Conservation (phyloP, 2,329 filamentous ascomycete species). For the Cytospora mali region DNA sequence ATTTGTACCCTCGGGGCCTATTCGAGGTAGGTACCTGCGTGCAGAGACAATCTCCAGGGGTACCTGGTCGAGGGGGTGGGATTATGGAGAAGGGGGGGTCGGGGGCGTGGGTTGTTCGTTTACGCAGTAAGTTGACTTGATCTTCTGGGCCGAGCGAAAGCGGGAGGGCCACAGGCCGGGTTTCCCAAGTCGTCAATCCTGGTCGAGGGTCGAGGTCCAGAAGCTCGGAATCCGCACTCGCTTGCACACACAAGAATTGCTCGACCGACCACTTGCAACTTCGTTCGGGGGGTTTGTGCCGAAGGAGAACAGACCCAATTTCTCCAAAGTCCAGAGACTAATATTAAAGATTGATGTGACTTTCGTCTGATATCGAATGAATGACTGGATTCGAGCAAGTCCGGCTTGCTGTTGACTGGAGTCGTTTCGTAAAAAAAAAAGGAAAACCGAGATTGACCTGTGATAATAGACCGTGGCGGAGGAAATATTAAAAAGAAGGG, state of each 20-base stretch:
- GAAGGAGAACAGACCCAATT: slow-evolving; percentile 38
- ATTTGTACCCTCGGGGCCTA: slow-evolving; percentile 56
- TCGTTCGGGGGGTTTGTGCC: slow-evolving; percentile 38
- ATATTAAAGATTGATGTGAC: slow-evolving; percentile 45
- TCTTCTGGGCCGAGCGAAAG: slow-evolving; percentile 44
- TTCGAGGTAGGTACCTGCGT: slow-evolving; percentile 45
- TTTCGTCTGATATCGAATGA: slow-evolving; percentile 45
- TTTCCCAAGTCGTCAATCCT: slow-evolving; percentile 34
- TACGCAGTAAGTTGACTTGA: slow-evolving; percentile 26
- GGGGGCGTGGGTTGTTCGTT: slow-evolving; percentile 32
- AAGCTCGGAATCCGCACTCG: slow-evolving; percentile 29
- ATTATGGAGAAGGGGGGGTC: slow-evolving; percentile 31
- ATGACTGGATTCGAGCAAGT: slow-evolving; percentile 60
- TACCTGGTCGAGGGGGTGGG: slow-evolving; percentile 34
- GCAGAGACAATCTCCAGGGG: slow-evolving; percentile 29
- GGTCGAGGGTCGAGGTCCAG: slow-evolving; percentile 36
- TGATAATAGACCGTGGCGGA: slow-evolving; percentile 38
- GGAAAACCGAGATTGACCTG: slow-evolving; percentile 26
- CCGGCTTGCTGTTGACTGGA: slow-evolving; percentile 58
- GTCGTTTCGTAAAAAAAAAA: slow-evolving; percentile 28
- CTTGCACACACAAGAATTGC: slow-evolving; percentile 32
- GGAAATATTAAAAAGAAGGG: slow-evolving; percentile 41
- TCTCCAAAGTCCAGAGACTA: slow-evolving; percentile 34
- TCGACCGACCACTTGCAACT: slow-evolving; percentile 35
- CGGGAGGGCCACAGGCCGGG: slow-evolving; percentile 41